Conservation (phyloP, 139 green algal species). For the Closterium sp. region DNA sequence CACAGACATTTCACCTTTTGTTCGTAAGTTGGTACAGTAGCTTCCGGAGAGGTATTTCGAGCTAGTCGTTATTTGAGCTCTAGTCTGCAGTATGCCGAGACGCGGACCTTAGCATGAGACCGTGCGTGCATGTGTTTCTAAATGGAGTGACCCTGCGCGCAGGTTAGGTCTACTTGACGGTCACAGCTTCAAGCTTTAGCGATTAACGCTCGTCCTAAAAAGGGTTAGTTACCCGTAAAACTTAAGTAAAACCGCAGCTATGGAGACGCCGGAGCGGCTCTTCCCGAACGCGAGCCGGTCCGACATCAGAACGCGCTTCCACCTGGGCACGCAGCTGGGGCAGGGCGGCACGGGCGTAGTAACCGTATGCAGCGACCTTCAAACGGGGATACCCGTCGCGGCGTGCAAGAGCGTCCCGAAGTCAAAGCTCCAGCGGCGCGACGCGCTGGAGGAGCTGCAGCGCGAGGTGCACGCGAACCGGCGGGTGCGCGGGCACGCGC, state of each 20-base stretch:
- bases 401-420: constrained; percentile 3
- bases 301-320: not conserved
- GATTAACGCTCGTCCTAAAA: not conserved
- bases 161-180: not conserved
- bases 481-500: not conserved
- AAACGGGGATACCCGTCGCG: not conserved
- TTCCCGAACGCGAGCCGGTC: not conserved
- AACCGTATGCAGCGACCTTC: not conserved
- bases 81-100: not conserved
- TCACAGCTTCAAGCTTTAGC: not conserved
- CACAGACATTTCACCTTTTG: not conserved
- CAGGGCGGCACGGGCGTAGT: not conserved
- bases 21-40: not conserved
- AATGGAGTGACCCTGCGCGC: not conserved
- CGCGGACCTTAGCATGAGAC: not conserved
- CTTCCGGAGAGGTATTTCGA: no score
- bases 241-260: not conserved
- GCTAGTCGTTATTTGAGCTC: not conserved
- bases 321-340: not conserved
- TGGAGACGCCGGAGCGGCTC: not conserved
- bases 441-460: constrained; percentile 4
- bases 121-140: not conserved
- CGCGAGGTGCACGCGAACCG: not conserved
- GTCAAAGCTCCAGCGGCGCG: not conserved
- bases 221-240: not conserved